Evolutionary conservation across 2,329 filamentous ascomycete species (phyloP), one percentile per base, ranked within the genome.

Genomic region (Apiospora saccharicola): DNA sequence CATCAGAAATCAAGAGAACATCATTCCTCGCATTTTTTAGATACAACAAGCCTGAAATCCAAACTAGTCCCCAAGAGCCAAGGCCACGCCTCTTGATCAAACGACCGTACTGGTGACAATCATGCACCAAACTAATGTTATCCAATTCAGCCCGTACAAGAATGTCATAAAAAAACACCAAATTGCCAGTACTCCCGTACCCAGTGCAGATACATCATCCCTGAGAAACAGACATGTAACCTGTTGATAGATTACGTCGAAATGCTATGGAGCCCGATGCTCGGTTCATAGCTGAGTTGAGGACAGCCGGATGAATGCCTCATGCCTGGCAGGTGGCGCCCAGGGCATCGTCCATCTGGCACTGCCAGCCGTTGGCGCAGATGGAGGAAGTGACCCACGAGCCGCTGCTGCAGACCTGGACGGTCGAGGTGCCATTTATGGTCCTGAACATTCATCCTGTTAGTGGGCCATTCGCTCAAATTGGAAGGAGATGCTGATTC

Each of bases 371-470:
- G 4, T 51, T 67, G 16, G 49, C 43, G 49, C 75, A 77, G 51
- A 71, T 64, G 6, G 75, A 72, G 24, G 72, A 71, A 19, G 71
- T 26, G 22, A 75, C 30, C 75, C 76, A 76, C 19, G 53, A 37
- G 5, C 72, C 73, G 22, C 57, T 70, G 19, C 12, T 69, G 73
- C 74, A 76, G 67, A 73, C 76, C 57, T 74, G 72, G 24, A 77
- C 44, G 34, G 57, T 64, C 19, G 57, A 12, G 30, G 57, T 70
- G 53, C 70, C 73, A n/a, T 73, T 73, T 2, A 71, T 73, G 14
- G 37, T 71, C 53, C 74, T 75, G 22, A 30, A 30, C 16, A 57
- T 57, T 30, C 71, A 70, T 46, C 8, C 26, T n/a, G 67, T 16
- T 34, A 49, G n/a, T 72, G 26, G 26, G 8, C 6, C 6, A 7